A percentile compares a stretch with the other conserved stretches of the same genome.
These are phyloP conservation scores for Coccomyxa sp. DNA, from an alignment of 139 green algal species.

Conservation along the genomic window DNA sequence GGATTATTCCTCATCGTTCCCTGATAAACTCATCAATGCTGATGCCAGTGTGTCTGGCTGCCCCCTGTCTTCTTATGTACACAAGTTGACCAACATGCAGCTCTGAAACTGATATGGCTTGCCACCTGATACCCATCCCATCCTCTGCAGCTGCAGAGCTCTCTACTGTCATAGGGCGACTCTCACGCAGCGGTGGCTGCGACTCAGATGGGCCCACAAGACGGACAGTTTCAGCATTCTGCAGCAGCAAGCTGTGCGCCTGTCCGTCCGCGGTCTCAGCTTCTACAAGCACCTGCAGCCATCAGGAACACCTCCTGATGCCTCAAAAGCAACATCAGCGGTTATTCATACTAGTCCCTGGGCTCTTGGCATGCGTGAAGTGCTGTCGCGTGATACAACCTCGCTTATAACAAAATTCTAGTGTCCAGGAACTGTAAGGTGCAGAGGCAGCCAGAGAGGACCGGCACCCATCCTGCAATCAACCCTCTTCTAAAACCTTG, in stretches of 20 bases:
- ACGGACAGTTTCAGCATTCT: conserved; percentile 92
- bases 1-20: conserved; percentile 20
- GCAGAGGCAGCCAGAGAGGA: not conserved
- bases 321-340: not conserved
- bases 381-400: not conserved
- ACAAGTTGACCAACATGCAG: conserved; percentile 61
- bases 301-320: not conserved
- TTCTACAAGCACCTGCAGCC: conserved; percentile 64
- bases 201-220: conserved; percentile 50
- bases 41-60: conserved; percentile 78
- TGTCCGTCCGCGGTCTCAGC: conserved; percentile 42
- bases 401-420: not conserved
- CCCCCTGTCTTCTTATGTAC: conserved; percentile 47
- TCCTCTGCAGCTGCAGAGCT: conserved; percentile 2
- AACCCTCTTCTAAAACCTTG: not conserved
- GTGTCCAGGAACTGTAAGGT: not conserved
- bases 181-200: not conserved
- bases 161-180: not conserved
- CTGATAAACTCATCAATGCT: conserved; percentile 69
- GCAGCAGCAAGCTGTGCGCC: conserved; percentile 62
- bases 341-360: not conserved
- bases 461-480: not conserved
- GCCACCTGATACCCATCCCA: not conserved
- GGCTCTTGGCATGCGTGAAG: not conserved
- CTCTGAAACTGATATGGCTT: conserved; percentile 61